phyloP scores from a whole-genome alignment of 192 early-diverging fungal species.

The Helicostylum pulchrum region DNA sequence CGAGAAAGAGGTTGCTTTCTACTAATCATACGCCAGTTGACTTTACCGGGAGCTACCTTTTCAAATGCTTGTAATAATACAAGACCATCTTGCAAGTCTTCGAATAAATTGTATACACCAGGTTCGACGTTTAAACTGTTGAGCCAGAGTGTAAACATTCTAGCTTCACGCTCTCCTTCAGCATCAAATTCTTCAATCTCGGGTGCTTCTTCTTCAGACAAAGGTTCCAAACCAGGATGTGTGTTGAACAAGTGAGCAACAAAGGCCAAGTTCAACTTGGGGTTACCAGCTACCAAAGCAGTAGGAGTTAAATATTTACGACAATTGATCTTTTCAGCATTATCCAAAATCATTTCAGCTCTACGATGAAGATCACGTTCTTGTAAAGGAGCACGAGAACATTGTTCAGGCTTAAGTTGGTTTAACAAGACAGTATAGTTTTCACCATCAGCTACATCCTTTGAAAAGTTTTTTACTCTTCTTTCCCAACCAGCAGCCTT shows the following conservation, averaged over 20 bases:
- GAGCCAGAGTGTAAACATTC: slow-evolving; percentile 95
- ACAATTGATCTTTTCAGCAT: slow-evolving; percentile 90
- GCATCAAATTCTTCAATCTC: slow-evolving; percentile 83
- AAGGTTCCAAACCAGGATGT: slow-evolving; percentile 89
- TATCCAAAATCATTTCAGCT: slow-evolving; percentile 87
- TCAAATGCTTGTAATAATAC: slow-evolving; percentile 95
- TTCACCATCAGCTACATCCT: slow-evolving; percentile 93
- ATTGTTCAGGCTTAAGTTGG: slow-evolving; percentile 83
- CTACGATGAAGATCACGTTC: slow-evolving; percentile 72
- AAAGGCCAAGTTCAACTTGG: slow-evolving; percentile 97
- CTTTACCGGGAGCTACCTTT: slow-evolving; percentile 84
- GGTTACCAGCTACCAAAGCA: slow-evolving; percentile 91
- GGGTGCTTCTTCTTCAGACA: slow-evolving; percentile 88
- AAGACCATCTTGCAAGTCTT: slow-evolving; percentile 89
- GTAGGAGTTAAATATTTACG: slow-evolving; percentile 93
- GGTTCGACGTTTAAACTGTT: slow-evolving; percentile 97
- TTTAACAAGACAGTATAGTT: slow-evolving; percentile 93
- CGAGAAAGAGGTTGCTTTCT: slow-evolving; percentile 68
- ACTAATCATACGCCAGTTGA: slow-evolving; percentile 94
- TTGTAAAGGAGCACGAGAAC: slow-evolving; percentile 79
- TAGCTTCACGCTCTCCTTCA: slow-evolving; percentile 81
- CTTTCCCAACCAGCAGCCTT: slow-evolving; percentile 87
- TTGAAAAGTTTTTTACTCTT: slow-evolving; percentile 83
- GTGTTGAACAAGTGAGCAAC: slow-evolving; percentile 98
- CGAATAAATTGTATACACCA: slow-evolving; percentile 96